Percentiles rank a stretch among this genome's conserved stretches.
Conservation (phyloP, 2,329 filamentous ascomycete species). For the Epichloe baconii region DNA sequence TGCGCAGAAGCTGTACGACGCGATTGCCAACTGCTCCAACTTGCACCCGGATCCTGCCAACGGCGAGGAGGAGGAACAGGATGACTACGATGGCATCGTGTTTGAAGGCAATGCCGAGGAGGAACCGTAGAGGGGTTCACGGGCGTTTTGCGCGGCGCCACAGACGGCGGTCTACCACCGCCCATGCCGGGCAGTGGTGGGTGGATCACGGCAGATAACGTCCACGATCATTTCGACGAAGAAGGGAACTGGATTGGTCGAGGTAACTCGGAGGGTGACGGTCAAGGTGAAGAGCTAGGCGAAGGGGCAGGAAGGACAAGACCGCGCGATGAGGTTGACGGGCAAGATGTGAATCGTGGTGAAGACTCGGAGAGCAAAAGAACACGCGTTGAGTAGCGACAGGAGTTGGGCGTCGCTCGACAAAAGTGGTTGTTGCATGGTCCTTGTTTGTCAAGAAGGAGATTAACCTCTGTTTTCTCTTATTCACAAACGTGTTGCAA, state of each 20-base stretch:
- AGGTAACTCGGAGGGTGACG: conserved; percentile 22
- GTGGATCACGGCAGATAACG: conserved; percentile 88
- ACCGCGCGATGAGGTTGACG: conserved; percentile 38
- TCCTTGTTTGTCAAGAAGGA: too few relatives aligned
- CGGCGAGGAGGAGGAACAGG: conserved; percentile 44
- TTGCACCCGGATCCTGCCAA: conserved; percentile 58
- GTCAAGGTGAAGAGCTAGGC: conserved; percentile 36
- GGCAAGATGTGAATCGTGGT: conserved; percentile 30
- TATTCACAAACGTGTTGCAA: too few relatives aligned
- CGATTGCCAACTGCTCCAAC: conserved; percentile 63
- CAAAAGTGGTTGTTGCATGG: too few relatives aligned
- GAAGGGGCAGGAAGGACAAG: conserved; percentile 49
- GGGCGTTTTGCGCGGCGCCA: conserved; percentile 37
- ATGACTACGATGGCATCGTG: conserved; percentile 39
- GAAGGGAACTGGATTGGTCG: conserved; percentile 63
- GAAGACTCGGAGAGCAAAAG: conserved; percentile 34
- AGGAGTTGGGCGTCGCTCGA: too few relatives aligned
- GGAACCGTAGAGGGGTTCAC: conserved; percentile 43
- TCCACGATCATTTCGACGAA: conserved; percentile 69
- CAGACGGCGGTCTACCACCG: conserved; percentile 43
- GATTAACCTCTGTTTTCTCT: too few relatives aligned
- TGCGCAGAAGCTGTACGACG: conserved; percentile 43
- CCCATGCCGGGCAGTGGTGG: conserved; percentile 61
- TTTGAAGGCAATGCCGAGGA: conserved; percentile 38
- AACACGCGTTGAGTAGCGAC: conserved; percentile 28